Evolutionary conservation across 345 rosid species (phyloP).

Genomic region (Eutrema japonicum): DNA sequence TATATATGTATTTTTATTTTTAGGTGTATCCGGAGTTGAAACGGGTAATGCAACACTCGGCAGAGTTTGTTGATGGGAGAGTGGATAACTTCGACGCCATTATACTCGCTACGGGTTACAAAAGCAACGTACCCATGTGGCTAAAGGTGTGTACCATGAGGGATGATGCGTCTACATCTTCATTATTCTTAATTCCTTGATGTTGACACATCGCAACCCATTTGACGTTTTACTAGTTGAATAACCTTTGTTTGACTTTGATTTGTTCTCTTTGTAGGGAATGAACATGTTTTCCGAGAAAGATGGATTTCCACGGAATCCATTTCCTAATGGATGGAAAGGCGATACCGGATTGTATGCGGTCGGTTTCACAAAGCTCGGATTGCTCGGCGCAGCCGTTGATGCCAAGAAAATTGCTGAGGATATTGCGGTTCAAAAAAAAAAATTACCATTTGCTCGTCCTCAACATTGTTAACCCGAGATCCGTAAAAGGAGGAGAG

Average conservation of each 20-base stretch:
- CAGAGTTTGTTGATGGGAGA: constrained; percentile 78
- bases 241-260: constrained; percentile 6
- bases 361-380: constrained; percentile 78
- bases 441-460: constrained; percentile 21
- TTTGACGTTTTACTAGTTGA: constrained; percentile 12
- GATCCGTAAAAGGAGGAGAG: no score
- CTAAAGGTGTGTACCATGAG: constrained; percentile 60
- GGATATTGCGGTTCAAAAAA: constrained; percentile 56
- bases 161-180: constrained; percentile 38
- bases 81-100: constrained; percentile 67
- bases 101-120: constrained; percentile 87
- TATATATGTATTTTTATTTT: neutral
- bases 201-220: neutral
- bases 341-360: constrained; percentile 78
- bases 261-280: constrained; percentile 49
- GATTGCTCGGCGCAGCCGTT: constrained; percentile 75
- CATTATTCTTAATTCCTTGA: constrained; percentile 37
- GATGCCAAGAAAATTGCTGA: constrained; percentile 71
- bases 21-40: constrained; percentile 70
- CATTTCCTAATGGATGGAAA: constrained; percentile 83
- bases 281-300: constrained; percentile 61
- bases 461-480: constrained; percentile 27
- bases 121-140: constrained; percentile 83
- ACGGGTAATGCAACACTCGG: constrained; percentile 52
- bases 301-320: constrained; percentile 64